Base-by-base conservation (phyloP, 73 alveolate species). In the Paramecium bursaria region DNA sequence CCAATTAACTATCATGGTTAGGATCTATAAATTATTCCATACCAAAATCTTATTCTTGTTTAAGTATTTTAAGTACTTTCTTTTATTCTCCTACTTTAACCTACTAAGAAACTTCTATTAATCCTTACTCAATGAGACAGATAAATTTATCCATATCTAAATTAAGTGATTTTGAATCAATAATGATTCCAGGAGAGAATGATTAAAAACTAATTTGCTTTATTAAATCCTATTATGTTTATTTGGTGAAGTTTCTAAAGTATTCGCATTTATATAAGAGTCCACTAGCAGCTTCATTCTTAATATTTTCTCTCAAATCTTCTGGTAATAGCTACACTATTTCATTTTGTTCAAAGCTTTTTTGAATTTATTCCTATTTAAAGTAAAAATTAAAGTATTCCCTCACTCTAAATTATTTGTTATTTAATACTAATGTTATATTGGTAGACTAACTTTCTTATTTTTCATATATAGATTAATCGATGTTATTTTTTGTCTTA, bases 51-150 rank as follows among this genome's bases (percentile, higher is more conserved):
- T n/a, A n/a, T n/a, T n/a, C n/a, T n/a, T n/a, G n/a, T n/a, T n/a
- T n/a, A n/a, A n/a, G n/a, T n/a, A n/a, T n/a, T n/a, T n/a, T n/a
- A n/a, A n/a, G n/a, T n/a, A n/a, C n/a, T n/a, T n/a, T n/a, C n/a
- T n/a, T n/a, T n/a, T n/a, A n/a, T n/a, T n/a, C n/a, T n/a, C n/a
- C n/a, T n/a, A n/a, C n/a, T n/a, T n/a, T n/a, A n/a, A n/a, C n/a
- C n/a, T n/a, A n/a, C n/a, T 67, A 42, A 42, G 33, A 67, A 67
- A 67, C 21, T 39, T 67, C 82, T 15, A 67, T 57, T 21, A 19
- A 42, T 15, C 82, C 82, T 19, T 53, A 67, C 44, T 67, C 82
- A 15, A 67, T 42, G 2, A 67, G 33, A 19, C 44, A 47, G 0
- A 67, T 67, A 22, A 25, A 54, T n/a, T 27, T 27, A 42, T 67